Base-by-base conservation (phyloP, 1,139 yeast species). In the Nakaseomyces sp. region DNA sequence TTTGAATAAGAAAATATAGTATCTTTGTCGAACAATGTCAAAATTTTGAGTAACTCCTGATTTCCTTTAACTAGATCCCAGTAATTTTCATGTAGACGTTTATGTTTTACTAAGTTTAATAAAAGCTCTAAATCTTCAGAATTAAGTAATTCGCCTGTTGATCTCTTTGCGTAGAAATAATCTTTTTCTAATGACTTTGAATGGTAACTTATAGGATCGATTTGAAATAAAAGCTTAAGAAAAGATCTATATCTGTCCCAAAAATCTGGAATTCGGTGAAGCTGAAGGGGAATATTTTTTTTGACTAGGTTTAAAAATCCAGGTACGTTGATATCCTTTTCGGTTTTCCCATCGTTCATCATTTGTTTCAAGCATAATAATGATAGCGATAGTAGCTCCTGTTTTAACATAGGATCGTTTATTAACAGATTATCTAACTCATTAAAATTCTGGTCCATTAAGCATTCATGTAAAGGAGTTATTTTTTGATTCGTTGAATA, bases 111-210 rank as follows among this genome's bases (percentile, higher is more conserved):
- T 12, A 32, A 17, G 24, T 51, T 48, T 10, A 59, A 40, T 41
- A 54, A 52, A 3, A 48, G 40, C 8, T 49, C 19, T 4, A 60
- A 37, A 36, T 60, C 65, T n/a, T 51, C 33, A 10, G 42, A 44
- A 4, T 49, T 45, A 6, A 58, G 41, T 3, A 46, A 38, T 10
- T 36, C 48, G 1, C 58, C 56, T 12, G 45, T 35, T 4, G 52
- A 31, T 40, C 46, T 49, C 40, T 60, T 60, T 7, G 50, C 40
- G n/a, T 47, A 18, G 19, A 58, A 49, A 35, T 54, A 56, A 32
- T 54, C 56, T 8, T 46, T 43, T 10, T 47, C 29, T 13, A 56
- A 42, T 28, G 43, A 42, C 9, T 36, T 39, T 9, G 31, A 36
- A 15, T 44, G 42, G 35, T 50, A 50, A 13, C 24, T 17, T 18